Evolutionary conservation across 2,329 filamentous ascomycete genomes (phyloP), one percentile per base, ranked within the genome.

Genomic region (Claviceps digitariae): DNA sequence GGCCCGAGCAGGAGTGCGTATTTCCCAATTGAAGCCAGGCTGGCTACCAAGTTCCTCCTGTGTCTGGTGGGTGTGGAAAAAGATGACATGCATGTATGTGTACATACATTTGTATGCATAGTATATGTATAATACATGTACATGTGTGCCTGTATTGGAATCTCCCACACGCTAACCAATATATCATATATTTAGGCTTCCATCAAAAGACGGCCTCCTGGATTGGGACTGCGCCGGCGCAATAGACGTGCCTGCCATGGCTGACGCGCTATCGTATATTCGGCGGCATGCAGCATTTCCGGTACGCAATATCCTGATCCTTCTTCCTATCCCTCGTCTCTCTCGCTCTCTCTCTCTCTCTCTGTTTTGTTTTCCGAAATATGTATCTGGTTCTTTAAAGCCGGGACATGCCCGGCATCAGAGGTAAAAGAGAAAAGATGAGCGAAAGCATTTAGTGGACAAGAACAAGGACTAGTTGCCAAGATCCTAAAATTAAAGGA

Each of bases 151-250:
- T 23, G 20, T 23, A 10, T 4, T 25, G 5, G 2, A 5, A 15
- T 44, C 10, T 44, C 10, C 4, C 7, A n/a, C 8, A 31, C 46
- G 6, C 43, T 25, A n/a, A 48, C n/a, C 2, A 27, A 17, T 21
- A 21, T 43, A n/a, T 13, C 3, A 38, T 2, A n/a, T 4, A 38
- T 38, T 5, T 46, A 82, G 79, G 54, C 68, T 83, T 2, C 80
- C 81, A 4, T 68, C 65, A 20, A 79, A 72, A 58, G 62, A 82
- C 55, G 81, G 77, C 15, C 72, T 95, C 13, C 74, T 86, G 58
- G 90, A 98, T 71, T 97, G 93, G 91, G 93, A 98, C 68, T 95
- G 90, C 61, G 74, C 87, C 17, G 86, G 84, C 58, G 78, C 90
- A 9, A 73, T 98, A 53, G 79, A 90, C 59, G 75, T 95, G 29